A percentile compares a stretch with the other conserved stretches of the same genome.
phyloP scores from a whole-genome alignment of 1,284 basidiomycete genomes.

The Malassezia caprae region DNA sequence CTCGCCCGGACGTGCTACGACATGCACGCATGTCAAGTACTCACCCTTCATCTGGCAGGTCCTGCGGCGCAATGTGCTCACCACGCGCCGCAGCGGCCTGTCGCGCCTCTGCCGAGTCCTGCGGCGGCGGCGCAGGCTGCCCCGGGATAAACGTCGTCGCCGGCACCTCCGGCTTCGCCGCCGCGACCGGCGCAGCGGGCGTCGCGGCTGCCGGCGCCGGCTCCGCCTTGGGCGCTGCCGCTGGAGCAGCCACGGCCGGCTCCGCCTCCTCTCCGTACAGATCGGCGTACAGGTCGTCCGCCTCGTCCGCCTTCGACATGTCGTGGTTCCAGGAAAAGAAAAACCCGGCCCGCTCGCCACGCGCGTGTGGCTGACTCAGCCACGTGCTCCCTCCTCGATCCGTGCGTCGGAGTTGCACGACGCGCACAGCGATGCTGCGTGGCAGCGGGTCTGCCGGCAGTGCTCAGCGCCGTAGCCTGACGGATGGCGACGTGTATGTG shows the following conservation, averaged over 20 bases:
- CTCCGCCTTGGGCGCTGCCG: background rate
- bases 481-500: constrained; percentile 44
- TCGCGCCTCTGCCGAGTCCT: constrained; percentile 12
- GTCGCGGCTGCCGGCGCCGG: background rate
- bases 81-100: constrained; percentile 14
- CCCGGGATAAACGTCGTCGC: constrained; percentile 12
- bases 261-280: constrained; percentile 17
- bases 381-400: background rate
- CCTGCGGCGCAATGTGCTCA: constrained; percentile 19
- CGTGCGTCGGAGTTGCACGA: background rate
- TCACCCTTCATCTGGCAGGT: constrained; percentile 19
- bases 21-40: constrained; percentile 11
- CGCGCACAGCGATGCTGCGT: background rate
- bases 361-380: background rate
- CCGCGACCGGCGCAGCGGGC: constrained; percentile 1
- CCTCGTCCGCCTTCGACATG: constrained; percentile 19
- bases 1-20: constrained; percentile 1
- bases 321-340: background rate
- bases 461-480: constrained; percentile 22
- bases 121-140: background rate
- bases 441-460: constrained; percentile 21
- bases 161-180: constrained; percentile 1
- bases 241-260: constrained; percentile 1
- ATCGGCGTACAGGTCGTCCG: constrained; percentile 19
- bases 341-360: background rate